A percentile compares a stretch with the other conserved stretches of the same genome.
Evolutionary conservation across 2,329 filamentous ascomycete species (phyloP).

Genomic region (Colletotrichum eremochloae): DNA sequence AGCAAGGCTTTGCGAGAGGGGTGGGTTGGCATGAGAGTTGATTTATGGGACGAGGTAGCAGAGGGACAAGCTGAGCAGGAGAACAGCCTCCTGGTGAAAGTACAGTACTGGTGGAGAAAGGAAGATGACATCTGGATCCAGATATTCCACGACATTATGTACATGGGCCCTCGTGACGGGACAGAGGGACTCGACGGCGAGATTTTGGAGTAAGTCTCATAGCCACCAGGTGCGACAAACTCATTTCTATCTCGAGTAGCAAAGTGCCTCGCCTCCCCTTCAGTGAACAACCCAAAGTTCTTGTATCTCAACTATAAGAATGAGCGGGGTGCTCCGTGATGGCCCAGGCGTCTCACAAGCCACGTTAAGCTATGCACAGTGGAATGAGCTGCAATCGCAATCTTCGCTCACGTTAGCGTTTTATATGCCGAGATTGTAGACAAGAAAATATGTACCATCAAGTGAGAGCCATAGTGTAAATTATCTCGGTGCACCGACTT

Average conservation of each 20-base stretch:
- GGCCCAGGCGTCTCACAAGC: background rate
- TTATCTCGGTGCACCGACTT: background rate
- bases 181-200: conserved; percentile 44
- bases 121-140: conserved; percentile 44
- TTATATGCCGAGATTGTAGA: background rate
- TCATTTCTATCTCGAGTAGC: background rate
- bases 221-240: background rate
- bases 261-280: no score
- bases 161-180: conserved; percentile 47
- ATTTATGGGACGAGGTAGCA: conserved; percentile 46
- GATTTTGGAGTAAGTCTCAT: conserved; percentile 19
- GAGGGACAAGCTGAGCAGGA: background rate
- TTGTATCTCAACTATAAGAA: no score
- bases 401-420: no score
- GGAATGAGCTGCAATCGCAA: background rate
- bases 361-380: background rate
- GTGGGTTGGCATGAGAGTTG: conserved; percentile 49
- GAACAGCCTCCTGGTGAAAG: conserved; percentile 46
- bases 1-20: conserved; percentile 39
- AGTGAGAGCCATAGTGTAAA: background rate
- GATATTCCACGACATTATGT: conserved; percentile 49
- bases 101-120: conserved; percentile 50
- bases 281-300: no score
- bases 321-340: background rate
- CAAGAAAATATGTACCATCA: rapidly evolving